Evolutionary conservation across 768 basidiomycete genomes (phyloP), one percentile per base, ranked within the genome.

Genomic region (Hemileccinum impolitum): DNA sequence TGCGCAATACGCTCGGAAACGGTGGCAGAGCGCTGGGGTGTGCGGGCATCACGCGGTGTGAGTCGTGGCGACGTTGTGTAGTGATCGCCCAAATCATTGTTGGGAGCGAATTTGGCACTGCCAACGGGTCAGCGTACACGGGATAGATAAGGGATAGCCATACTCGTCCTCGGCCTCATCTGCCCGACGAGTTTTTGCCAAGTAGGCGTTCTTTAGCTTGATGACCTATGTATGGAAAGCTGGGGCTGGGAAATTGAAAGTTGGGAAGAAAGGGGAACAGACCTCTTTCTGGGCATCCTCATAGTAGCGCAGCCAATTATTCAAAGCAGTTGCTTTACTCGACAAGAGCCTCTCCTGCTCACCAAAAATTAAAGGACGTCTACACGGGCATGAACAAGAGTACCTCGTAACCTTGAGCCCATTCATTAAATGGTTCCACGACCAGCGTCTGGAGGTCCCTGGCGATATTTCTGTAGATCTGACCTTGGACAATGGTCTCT

Each of bases 151-250:
- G 43, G 34, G 25, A 12, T 13, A 1, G 6, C 75, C 91, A 60
- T 68, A 95, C 94, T 95, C 93, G 64, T 96, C 94, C 64, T 92
- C 92, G 8, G 87, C 85, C 62, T 96, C 94, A 58, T 96, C 94
- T 14, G 94, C 93, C 35, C 80, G 79, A 46, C 90, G 80, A 0
- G 80, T 84, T 67, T 93, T 95, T 28, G 76, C 68, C 11, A 90
- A 66, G 62, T 95, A 95, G 46, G 80, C 75, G 44, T 84, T 77
- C 69, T 89, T 92, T 54, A 93, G 70, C 67, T 85, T 86, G 37
- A 74, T 64, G 6, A 76, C 72, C 75, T 80, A 45, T 25, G 36
- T 70, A 34, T 11, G 35, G 21, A 46, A 28, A 37, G 53, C 15
- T 54, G n/a, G 37, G 31, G 37, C 11, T 28, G 30, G 32, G 14